A percentile compares a stretch with the other conserved stretches of the same genome.
These are phyloP conservation scores for Colletotrichum euphorbiae DNA, from an alignment of 2,329 filamentous ascomycete species.

Conservation along the genomic window DNA sequence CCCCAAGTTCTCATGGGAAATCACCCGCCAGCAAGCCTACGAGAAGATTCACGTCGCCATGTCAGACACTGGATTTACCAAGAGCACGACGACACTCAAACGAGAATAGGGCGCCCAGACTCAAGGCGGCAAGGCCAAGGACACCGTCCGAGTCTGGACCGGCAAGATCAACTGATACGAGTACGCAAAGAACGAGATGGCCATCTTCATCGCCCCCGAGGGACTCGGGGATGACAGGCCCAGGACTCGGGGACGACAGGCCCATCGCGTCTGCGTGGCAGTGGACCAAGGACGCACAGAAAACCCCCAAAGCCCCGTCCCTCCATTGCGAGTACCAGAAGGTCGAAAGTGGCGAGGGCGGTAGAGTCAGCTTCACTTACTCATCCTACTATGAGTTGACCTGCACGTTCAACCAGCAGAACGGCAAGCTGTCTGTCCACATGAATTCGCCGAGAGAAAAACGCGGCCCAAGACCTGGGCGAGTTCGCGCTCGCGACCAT, in stretches of 20 bases:
- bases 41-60: constrained; percentile 1
- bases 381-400: neutral
- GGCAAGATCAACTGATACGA: constrained; percentile 15
- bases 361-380: neutral
- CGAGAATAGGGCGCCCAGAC: neutral
- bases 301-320: neutral
- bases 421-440: neutral
- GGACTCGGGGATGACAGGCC: constrained; percentile 9
- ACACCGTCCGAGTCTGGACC: neutral
- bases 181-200: constrained; percentile 10
- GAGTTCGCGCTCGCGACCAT: neutral
- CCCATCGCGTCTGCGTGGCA: constrained; percentile 9
- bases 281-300: neutral
- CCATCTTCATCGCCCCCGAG: constrained; percentile 3
- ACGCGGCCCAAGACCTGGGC: neutral
- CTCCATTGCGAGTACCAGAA: neutral
- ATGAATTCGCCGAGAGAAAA: neutral
- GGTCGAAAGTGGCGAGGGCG: neutral
- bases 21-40: constrained; percentile 4
- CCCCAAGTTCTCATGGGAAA: constrained; percentile 3
- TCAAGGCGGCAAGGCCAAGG: neutral
- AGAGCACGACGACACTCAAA: neutral
- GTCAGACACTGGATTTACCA: neutral
- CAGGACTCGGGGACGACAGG: constrained; percentile 5
- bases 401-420: neutral